Evolutionary conservation across 306 rosid genomes (phyloP), one percentile per base, ranked within the genome.

Genomic region (Quercus mongolica): DNA sequence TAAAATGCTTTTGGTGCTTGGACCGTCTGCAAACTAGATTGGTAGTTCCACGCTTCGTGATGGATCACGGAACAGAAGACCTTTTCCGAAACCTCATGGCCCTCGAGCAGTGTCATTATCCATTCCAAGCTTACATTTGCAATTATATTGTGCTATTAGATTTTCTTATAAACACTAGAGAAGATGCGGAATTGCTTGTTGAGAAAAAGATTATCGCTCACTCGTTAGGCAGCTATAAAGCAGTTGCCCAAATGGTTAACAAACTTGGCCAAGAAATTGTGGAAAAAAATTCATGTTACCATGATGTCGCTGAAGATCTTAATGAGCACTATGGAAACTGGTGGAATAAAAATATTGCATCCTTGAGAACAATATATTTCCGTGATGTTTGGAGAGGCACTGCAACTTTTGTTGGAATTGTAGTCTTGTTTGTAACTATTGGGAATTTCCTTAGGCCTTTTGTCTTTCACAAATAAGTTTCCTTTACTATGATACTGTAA

Each of bases 341-440:
- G 2, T 86, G 90, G 92, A 89, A 89, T 33, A 81, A 83, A 3
- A 58, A 77, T 0, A 80, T 83, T 82, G 96, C 92, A 0, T 83
- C 86, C 0, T 46, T 87, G 49, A 82, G 77, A 71, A 82, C 79
- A 71, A 86, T 89, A 1, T 91, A 91, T 30, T 89, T 91, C 56
- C 82, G 87, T 38, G 91, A 91, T 63, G 85, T 89, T 18, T 91
- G 93, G 90, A 91, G 90, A 9, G 85, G 86, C 3, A 89, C 90
- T 64, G 85, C 92, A 33, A 91, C 96, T 20, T 5, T 91, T 30
- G 82, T 91, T 5, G 96, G 91, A 75, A 5, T 87, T 73, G 35
- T 76, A 17, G 78, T 90, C 15, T 69, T 87, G 1, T 20, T 82
- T 30, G 82, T 79, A 25, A 72, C 87, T 3, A 72, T 82, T 1